Evolutionary conservation across 2,329 filamentous ascomycete genomes (phyloP), one percentile per base, ranked within the genome.

Genomic region (Apiospora kogelbergensis): DNA sequence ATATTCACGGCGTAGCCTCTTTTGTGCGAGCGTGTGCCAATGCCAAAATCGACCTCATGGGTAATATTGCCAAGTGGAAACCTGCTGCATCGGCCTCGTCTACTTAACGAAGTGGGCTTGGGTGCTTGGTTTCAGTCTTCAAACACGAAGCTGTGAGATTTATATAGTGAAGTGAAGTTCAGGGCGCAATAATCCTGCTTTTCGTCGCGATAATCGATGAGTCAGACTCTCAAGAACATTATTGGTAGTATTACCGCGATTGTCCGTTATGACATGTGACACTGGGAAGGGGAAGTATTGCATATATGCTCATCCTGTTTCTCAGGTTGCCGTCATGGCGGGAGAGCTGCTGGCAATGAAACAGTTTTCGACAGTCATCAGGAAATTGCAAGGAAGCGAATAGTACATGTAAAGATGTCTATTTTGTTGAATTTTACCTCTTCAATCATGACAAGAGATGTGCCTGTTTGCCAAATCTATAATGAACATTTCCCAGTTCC

Each of bases 1-100:
- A 42, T 15, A 33, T 65, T 2, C 63, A 33, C 1, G 40, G 30
- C 41, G 33, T 65, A 42, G 63, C 63, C 5, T 41, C 63, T 10
- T 45, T 65, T 30, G 63, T 45, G 15, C 63, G 30, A 17, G 63
- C 63, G 17, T 65, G 63, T 65, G 63, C 63, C 24, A 44, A 44
- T 33, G 63, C 44, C 63, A 45, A 65, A 7, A 42, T 65, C 41
- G 63, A 65, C 24, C 63, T 65, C 41, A 44, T 65, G 24, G 41
- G 26, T 41, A 45, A 42, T n/a, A 33, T 65, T 17, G 6, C 63
- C 63, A 65, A 65, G 9, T 65, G 63, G 63, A 65, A 30, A 45
- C 63, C 63, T 45, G 40, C 24, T 42, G 63, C 17, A 15, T 22
- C 41, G 41, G 17, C 53, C n/a, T 37, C 53, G 7, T 30, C 30